Base-by-base conservation (phyloP, 148 eudicot genomes). In the Gaultheria prostrata region DNA sequence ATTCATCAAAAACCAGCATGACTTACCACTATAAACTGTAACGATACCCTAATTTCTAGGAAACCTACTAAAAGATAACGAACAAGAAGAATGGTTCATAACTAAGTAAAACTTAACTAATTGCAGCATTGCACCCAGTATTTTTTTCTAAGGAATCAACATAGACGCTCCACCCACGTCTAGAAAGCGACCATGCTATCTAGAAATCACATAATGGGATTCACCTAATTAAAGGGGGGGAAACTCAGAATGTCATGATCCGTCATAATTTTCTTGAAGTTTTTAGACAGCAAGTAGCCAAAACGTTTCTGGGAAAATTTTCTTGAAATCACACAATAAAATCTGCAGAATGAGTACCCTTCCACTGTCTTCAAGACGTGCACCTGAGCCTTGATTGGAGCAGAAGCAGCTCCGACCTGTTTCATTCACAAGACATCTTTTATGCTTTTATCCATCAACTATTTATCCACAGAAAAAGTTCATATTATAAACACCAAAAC, bases 351-450 rank as follows among this genome's bases (percentile, higher is more conserved):
- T 50, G n/a, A 84, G 88, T 93, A 94, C 99, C 99, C 98, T 90
- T 97, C 94, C 30, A 97, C 95, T 54, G 97, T 94, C 89, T 94
- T 97, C 92, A 97, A 85, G 35, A 97, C 98, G 78, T 94, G 84
- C 15, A 17, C 57, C 21, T 53, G 20, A 15, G 57, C 57, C 20
- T 53, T 53, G 21, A 53, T 53, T 53, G 15, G 57, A 53, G 57
- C 57, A 53, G 20, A 20, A 53, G 57, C 57, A 53, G 8, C 57
- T 3, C 20, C 7, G 1, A 15, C 57, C 57, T 53, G 57, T 17
- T 15, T 53, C 57, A 53, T 53, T 14, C 57, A 17, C 21, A 53
- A 6, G 8, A 53, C 57, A 15, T 53, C 57, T 53, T 53, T 17
- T 53, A 53, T 53, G 15, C 6, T 4, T 6, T 3, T 53, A 3